Conservation (phyloP, 179 eudicot species). For the Vitellaria paradoxa region DNA sequence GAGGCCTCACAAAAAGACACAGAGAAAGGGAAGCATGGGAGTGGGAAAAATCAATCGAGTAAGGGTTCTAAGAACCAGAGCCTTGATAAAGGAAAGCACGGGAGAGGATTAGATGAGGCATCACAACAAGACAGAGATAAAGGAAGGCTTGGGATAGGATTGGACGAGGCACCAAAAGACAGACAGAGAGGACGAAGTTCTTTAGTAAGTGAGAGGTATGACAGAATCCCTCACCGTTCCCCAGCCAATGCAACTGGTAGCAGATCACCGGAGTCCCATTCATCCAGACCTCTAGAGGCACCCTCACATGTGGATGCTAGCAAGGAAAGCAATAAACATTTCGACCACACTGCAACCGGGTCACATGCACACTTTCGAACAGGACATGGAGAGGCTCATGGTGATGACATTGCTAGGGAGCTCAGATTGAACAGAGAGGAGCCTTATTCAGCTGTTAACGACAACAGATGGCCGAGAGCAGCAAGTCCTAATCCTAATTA, state of each 20-base stretch:
- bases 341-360: slow-evolving; percentile 3
- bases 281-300: slow-evolving; percentile 14
- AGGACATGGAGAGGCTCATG: slow-evolving; percentile 3
- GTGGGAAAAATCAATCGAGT: neutral
- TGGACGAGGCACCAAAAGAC: slow-evolving; percentile 11
- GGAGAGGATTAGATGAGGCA: too few relatives aligned
- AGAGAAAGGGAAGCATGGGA: too few relatives aligned
- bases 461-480: slow-evolving; percentile 17
- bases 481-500: slow-evolving; percentile 16
- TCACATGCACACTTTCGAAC: slow-evolving; percentile 13
- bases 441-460: slow-evolving; percentile 13
- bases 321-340: slow-evolving; percentile 9
- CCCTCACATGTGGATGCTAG: slow-evolving; percentile 19
- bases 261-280: slow-evolving; percentile 11
- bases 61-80: slow-evolving; percentile 24
- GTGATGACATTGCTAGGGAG: slow-evolving; percentile 7
- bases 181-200: slow-evolving; percentile 12
- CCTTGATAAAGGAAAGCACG: neutral
- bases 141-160: slow-evolving; percentile 20
- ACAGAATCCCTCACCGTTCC: slow-evolving; percentile 23
- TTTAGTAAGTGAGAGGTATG: slow-evolving; percentile 16
- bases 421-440: slow-evolving; percentile 19
- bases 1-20: too few relatives aligned
- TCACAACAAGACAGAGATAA: slow-evolving; percentile 2
- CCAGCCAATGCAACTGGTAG: slow-evolving; percentile 7